phyloP scores from a whole-genome alignment of 148 eudicot species.

The Fagopyrum esculentum region DNA sequence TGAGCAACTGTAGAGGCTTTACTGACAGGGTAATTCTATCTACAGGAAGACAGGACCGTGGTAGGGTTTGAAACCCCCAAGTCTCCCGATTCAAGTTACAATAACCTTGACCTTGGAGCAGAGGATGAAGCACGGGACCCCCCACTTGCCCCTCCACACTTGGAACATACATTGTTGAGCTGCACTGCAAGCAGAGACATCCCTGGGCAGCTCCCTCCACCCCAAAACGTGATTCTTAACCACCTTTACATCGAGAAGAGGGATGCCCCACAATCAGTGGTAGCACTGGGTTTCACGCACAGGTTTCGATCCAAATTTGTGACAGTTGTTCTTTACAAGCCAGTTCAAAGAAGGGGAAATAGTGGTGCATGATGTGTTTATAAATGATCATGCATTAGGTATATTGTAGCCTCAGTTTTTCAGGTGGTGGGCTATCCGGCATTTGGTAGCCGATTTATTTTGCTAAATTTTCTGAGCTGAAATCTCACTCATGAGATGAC shows the following conservation, averaged over 20 bases:
- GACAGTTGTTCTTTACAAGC: slow-evolving; percentile 88
- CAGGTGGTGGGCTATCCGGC: not conserved
- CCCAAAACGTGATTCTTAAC: slow-evolving; percentile 67
- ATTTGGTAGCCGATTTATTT: not conserved
- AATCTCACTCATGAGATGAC: slow-evolving; percentile 4
- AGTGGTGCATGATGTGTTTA: slow-evolving; percentile 31
- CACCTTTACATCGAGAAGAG: slow-evolving; percentile 90
- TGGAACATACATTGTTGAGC: slow-evolving; percentile 68
- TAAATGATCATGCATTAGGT: slow-evolving; percentile 6
- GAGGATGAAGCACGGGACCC: slow-evolving; percentile 81
- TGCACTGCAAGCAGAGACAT: slow-evolving; percentile 39
- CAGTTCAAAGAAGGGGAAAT: slow-evolving; percentile 69
- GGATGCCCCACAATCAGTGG: slow-evolving; percentile 74
- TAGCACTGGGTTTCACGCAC: slow-evolving; percentile 79
- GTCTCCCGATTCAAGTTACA: slow-evolving; percentile 80
- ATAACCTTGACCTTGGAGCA: slow-evolving; percentile 44
- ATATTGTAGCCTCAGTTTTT: slow-evolving; percentile 10
- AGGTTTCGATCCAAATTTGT: slow-evolving; percentile 87
- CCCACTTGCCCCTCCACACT: slow-evolving; percentile 66
- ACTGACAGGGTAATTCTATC: slow-evolving; percentile 7
- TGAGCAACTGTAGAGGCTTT: not conserved
- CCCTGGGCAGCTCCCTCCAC: slow-evolving; percentile 44
- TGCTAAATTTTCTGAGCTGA: not conserved
- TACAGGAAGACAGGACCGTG: slow-evolving; percentile 61
- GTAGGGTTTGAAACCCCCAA: slow-evolving; percentile 78